Evolutionary conservation across 768 basidiomycete genomes (phyloP).

Genomic region (Kwoniella shandongensis): DNA sequence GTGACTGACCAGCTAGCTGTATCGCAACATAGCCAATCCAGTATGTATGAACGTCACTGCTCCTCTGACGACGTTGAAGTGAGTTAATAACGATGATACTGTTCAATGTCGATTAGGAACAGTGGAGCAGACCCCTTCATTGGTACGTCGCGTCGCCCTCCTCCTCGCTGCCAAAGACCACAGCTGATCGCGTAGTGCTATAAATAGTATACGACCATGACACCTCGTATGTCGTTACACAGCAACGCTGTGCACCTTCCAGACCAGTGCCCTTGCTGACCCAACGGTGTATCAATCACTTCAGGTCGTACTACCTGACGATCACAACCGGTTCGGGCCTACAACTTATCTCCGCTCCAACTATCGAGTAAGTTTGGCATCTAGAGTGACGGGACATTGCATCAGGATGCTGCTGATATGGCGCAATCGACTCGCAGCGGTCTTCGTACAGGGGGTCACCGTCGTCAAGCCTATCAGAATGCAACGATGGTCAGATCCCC

Average conservation of each 20-base stretch:
- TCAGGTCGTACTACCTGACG: slow-evolving; percentile 13
- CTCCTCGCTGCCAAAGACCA: neutral
- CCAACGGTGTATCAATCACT: neutral
- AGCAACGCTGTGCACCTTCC: no score
- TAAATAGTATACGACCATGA: slow-evolving; percentile 15
- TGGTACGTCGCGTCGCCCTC: slow-evolving; percentile 1
- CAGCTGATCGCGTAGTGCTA: neutral
- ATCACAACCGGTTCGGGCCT: slow-evolving; percentile 9
- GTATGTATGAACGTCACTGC: neutral
- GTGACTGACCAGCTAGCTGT: neutral
- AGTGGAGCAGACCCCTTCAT: slow-evolving; percentile 20
- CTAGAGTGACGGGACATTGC: no score
- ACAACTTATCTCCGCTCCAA: slow-evolving; percentile 5
- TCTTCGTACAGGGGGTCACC: slow-evolving; percentile 3
- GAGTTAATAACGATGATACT: neutral
- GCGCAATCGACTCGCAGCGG: neutral
- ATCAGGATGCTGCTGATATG: no score
- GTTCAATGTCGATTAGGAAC: neutral
- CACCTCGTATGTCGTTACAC: slow-evolving; percentile 7
- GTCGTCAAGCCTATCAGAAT: slow-evolving; percentile 10
- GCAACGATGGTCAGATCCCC: slow-evolving; percentile 2
- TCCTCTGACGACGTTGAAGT: neutral
- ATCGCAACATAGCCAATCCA: neutral
- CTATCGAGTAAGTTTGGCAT: slow-evolving; percentile 7
- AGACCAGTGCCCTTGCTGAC: no score